Evolutionary conservation across 1,284 basidiomycete genomes (phyloP), one percentile per base, ranked within the genome.

Genomic region (Ceratobasidium sp.): DNA sequence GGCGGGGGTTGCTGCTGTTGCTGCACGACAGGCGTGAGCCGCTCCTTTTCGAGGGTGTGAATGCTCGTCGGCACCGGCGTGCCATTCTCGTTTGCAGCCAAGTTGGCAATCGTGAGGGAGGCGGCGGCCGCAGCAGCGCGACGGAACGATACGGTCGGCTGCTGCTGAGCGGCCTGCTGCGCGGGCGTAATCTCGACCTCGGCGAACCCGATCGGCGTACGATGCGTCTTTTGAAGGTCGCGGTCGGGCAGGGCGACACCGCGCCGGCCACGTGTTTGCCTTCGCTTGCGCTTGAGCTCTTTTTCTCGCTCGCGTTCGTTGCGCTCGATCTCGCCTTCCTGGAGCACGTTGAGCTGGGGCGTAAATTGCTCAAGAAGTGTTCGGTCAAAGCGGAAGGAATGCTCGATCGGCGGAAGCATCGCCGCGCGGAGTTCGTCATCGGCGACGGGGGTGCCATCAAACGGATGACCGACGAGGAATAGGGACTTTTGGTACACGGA

Each of bases 301-400:
- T 94, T 94, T 83, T 98, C 97, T 71, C 95, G 88, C 78, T 98
- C 96, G 81, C 92, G 92, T 82, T 99, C 97, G 79, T 91, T 91
- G 72, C 90, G 86, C 76, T 95, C 92, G 74, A 98, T 88, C 77
- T 98, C 96, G 78, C 92, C 90, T 76, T 96, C 93, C 79, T 90
- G 92, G 80, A 98, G 89, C 80, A 93, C 92, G 81, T 92, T 91
- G 79, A 99, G 92, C 27, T 90, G 87, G 0, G 98, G 98, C 0
- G 96, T 98, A 83, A 90, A 97, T 41, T 94, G 91, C 80, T 93
- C 87, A 78, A 91, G 92, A 81, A 91, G 87, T 16, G 89, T 83
- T 16, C 95, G 89, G 1, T 92, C 87, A 46, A 82, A 83, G 22
- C 78, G 79, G 14, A 87, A 89, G 6, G 89, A 88, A 29, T 73